phyloP scores from a whole-genome alignment of 345 rosid species.

The Syzygium oleosum region DNA sequence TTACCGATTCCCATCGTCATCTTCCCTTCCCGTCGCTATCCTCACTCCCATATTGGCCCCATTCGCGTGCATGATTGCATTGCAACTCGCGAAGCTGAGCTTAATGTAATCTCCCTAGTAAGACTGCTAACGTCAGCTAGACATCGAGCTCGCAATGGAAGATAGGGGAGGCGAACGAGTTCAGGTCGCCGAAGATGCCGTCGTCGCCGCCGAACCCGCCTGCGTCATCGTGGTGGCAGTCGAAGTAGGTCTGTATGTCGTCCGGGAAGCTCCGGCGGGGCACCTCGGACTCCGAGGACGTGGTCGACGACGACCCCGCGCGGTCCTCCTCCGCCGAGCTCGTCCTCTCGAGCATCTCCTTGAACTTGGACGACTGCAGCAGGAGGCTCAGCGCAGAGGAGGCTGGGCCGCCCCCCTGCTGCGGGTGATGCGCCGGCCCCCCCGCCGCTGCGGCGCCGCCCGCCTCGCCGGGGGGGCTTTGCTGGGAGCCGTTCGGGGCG shows the following conservation, averaged over 20 bases:
- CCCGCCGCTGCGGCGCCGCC: neutral
- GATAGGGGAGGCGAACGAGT: slow-evolving; percentile 17
- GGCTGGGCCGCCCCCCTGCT: neutral
- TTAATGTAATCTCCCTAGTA: neutral
- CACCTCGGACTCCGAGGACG: slow-evolving; percentile 11
- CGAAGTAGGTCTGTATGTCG: slow-evolving; percentile 36
- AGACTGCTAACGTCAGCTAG: neutral
- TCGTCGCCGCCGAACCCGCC: slow-evolving; percentile 21
- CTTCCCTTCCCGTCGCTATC: neutral
- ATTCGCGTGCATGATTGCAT: neutral
- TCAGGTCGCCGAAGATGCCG: slow-evolving; percentile 28
- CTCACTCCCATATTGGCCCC: neutral
- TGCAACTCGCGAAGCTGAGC: neutral
- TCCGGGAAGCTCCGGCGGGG: slow-evolving; percentile 36
- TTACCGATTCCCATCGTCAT: neutral
- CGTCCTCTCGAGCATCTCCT: slow-evolving; percentile 49
- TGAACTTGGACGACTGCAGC: slow-evolving; percentile 40
- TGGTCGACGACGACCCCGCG: neutral
- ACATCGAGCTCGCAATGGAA: slow-evolving; percentile 19
- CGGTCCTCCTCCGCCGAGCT: slow-evolving; percentile 18
- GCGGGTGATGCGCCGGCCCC: neutral
- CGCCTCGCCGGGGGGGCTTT: neutral
- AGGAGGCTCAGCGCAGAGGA: slow-evolving; percentile 40
- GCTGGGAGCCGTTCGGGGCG: neutral
- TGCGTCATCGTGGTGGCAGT: slow-evolving; percentile 20